Evolutionary conservation across 2,329 filamentous ascomycete species (phyloP).

Genomic region (Byssochlamys sp.): DNA sequence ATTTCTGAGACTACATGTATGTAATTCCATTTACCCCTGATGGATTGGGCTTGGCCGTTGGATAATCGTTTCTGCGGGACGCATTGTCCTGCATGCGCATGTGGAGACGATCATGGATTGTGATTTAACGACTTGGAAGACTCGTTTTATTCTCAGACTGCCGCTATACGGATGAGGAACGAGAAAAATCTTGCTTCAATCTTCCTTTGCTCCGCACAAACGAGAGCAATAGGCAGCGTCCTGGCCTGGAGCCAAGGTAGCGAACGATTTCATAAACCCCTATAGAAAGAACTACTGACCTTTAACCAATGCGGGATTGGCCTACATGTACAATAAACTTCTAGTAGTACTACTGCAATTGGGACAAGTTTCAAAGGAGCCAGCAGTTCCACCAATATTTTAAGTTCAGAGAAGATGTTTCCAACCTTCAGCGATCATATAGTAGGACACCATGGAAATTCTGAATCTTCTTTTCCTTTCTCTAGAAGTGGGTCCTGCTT

Average conservation of each 20-base stretch:
- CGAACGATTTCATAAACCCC: neutral
- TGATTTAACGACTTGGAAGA: neutral
- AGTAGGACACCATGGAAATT: no score
- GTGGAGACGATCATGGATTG: neutral
- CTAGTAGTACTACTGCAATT: no score
- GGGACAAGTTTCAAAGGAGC: no score
- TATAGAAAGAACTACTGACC: neutral
- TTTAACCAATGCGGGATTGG: neutral
- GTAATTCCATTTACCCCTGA: neutral
- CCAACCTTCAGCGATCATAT: no score
- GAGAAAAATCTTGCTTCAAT: neutral
- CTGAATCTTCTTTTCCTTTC: no score
- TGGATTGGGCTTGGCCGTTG: neutral
- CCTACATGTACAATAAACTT: neutral
- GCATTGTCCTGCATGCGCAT: neutral
- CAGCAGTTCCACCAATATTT: no score
- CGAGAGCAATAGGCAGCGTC: neutral
- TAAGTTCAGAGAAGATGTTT: no score
- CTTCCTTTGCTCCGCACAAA: neutral
- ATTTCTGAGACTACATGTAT: neutral
- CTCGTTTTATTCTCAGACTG: neutral
- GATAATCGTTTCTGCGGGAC: neutral
- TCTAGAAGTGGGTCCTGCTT: no score
- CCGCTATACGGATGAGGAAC: neutral
- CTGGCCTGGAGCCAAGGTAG: neutral